Evolutionary conservation across 2,329 filamentous ascomycete species (phyloP).

Genomic region (Talaromyces pinophilus): DNA sequence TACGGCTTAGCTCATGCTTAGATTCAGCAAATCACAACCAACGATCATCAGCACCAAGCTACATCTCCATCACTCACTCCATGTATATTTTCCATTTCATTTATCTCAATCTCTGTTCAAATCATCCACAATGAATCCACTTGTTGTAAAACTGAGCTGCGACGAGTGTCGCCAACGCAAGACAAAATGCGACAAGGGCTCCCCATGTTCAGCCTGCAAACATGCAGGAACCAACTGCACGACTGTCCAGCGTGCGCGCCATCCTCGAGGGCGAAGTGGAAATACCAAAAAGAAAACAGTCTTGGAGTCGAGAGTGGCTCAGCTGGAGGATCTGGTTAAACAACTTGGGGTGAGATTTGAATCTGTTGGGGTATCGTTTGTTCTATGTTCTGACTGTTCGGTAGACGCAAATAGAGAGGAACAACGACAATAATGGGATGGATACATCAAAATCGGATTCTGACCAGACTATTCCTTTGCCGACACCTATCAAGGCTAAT

Average conservation of each 20-base stretch:
- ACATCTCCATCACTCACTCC: neutral
- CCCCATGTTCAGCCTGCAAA: slow-evolving; percentile 13
- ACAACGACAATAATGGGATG: neutral
- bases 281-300: slow-evolving; percentile 6
- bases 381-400: neutral
- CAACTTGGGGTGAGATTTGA: slow-evolving; percentile 1
- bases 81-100: neutral
- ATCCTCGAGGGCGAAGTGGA: slow-evolving; percentile 12
- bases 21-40: neutral
- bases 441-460: neutral
- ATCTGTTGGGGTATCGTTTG: neutral
- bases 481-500: slow-evolving; percentile 10
- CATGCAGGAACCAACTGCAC: slow-evolving; percentile 13
- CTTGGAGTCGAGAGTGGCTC: neutral
- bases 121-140: neutral
- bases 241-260: slow-evolving; percentile 1
- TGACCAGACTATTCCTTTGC: neutral
- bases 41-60: neutral
- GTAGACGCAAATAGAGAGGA: slow-evolving; percentile 7
- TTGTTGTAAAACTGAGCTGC: slow-evolving; percentile 1
- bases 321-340: neutral
- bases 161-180: slow-evolving; percentile 14
- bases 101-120: neutral
- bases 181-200: slow-evolving; percentile 13
- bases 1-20: neutral